Percentiles rank a stretch among this genome's conserved stretches.
phyloP scores from a whole-genome alignment of 1,284 basidiomycete species.

The Apiotrichum domesticum region DNA sequence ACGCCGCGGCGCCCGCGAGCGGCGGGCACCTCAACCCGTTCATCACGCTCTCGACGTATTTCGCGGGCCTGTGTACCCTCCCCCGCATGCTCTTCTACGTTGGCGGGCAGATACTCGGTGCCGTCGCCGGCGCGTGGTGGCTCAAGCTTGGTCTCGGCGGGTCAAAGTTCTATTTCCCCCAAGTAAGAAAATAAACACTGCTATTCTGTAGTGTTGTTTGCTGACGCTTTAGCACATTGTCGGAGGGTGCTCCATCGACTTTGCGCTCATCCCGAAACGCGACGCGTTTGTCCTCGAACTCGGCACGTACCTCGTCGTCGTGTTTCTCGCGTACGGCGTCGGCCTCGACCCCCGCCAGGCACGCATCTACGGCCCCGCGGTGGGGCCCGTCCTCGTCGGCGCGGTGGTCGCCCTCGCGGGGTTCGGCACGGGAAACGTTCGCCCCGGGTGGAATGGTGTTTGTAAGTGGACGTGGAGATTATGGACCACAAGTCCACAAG shows the following conservation, averaged over 20 bases:
- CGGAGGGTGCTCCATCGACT: constrained; percentile 6
- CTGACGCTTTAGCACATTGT: not conserved
- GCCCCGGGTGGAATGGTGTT: not conserved
- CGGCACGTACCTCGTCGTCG: not conserved
- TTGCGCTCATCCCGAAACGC: not conserved
- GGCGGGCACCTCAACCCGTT: constrained; percentile 9
- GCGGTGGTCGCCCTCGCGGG: not conserved
- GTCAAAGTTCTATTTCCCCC: not conserved
- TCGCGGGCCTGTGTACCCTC: constrained; percentile 2
- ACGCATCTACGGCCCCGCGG: not conserved
- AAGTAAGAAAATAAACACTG: too few species aligned
- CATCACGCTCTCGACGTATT: constrained; percentile 3
- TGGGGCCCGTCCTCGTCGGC: constrained; percentile 2
- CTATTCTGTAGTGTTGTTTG: not conserved
- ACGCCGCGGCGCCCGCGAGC: not conserved
- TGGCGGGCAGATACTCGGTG: not conserved
- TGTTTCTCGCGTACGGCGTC: constrained; percentile 6
- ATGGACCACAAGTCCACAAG: too few species aligned
- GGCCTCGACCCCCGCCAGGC: constrained; percentile 6
- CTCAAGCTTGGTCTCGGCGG: constrained; percentile 3
- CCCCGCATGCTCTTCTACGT: constrained; percentile 3
- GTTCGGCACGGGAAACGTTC: not conserved
- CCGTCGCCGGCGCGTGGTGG: not conserved
- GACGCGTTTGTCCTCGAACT: constrained; percentile 6
- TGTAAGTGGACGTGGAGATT: not conserved